These are phyloP conservation scores for Volvox reticuliferus DNA, from an alignment of 139 green algal genomes.

Conservation along the genomic window DNA sequence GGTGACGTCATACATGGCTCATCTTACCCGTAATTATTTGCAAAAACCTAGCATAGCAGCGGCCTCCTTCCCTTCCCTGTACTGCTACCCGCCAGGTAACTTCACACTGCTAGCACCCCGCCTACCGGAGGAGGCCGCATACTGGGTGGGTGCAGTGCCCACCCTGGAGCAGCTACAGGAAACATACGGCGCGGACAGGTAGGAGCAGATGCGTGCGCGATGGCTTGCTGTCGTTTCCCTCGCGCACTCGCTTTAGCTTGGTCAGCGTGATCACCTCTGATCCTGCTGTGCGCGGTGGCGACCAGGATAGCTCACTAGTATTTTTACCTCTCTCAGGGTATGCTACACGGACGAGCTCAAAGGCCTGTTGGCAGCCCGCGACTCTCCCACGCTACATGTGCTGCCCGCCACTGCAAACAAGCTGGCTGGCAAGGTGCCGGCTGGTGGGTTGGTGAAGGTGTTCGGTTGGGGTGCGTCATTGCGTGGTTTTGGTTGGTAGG, in stretches of 20 bases:
- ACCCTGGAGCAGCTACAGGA: slow-evolving; percentile 48
- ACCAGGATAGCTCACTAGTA: too few species aligned
- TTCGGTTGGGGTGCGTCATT: background rate
- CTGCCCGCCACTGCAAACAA: background rate
- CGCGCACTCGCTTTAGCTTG: too few species aligned
- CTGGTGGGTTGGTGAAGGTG: background rate
- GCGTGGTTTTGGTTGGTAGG: too few species aligned
- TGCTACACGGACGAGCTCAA: slow-evolving; percentile 37
- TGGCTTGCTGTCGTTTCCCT: too few species aligned
- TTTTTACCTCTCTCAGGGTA: slow-evolving; percentile 1
- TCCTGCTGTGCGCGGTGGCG: too few species aligned
- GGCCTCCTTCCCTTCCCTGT: background rate
- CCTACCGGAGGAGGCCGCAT: slow-evolving; percentile 45
- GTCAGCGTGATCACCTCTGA: too few species aligned
- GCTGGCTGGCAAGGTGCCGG: background rate
- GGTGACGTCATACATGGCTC: too few species aligned
- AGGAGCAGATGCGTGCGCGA: background rate
- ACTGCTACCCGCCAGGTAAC: slow-evolving; percentile 25
- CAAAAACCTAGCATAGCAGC: too few species aligned
- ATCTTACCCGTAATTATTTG: too few species aligned
- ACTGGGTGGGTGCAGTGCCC: slow-evolving; percentile 58
- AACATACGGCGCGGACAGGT: slow-evolving; percentile 54
- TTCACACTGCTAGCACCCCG: slow-evolving; percentile 53
- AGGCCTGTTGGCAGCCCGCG: background rate
- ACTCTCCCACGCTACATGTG: slow-evolving; percentile 8